Evolutionary conservation across 2,329 filamentous ascomycete genomes (phyloP), one percentile per base, ranked within the genome.

Genomic region (Aspergillus carbonarius): DNA sequence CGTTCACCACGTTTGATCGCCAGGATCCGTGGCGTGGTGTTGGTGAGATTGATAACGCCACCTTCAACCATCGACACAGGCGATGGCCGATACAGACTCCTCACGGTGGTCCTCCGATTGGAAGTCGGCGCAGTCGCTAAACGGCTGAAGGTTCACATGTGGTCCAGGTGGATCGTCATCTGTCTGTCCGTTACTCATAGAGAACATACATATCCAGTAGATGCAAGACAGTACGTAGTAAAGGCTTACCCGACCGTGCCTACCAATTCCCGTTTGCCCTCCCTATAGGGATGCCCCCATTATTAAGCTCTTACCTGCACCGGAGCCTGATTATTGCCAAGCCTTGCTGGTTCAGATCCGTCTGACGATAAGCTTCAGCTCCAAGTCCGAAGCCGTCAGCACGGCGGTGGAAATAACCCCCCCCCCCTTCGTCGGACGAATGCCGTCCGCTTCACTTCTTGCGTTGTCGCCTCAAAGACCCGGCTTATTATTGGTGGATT

Each of bases 1-100:
- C 51, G 51, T 54, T 42, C 51, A 54, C 51, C 37, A 54, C 51
- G 51, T 54, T 54, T 54, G 51, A 54, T 54, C 51, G n/a, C 30
- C 51, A 54, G 37, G 51, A 54, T 44, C 51, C 25, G 37, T 54
- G 51, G 51, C 51, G 40, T 34, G 39, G 37, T 32, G 39, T 32
- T 54, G 30, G 51, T 34, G 37, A 53, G 37, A 48, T 48, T 48
- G 44, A 34, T 40, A 44, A 30, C 51, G 37, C 51, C 51, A 54
- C 51, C 27, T 17, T 32, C 5, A 8, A 40, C 20, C 30, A 5
- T 25, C n/a, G 30, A 10, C n/a, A n/a, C 2, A 20, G 27, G 23
- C 23, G 23, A 23, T 23, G 23, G 20, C 15, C 20, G 32, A 18
- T 20, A 32, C 13, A 30, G 42, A 27, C 13, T 23, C 39, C 13